Conservation (phyloP, 2,329 filamentous ascomycete species). For the Penicillium sp. region DNA sequence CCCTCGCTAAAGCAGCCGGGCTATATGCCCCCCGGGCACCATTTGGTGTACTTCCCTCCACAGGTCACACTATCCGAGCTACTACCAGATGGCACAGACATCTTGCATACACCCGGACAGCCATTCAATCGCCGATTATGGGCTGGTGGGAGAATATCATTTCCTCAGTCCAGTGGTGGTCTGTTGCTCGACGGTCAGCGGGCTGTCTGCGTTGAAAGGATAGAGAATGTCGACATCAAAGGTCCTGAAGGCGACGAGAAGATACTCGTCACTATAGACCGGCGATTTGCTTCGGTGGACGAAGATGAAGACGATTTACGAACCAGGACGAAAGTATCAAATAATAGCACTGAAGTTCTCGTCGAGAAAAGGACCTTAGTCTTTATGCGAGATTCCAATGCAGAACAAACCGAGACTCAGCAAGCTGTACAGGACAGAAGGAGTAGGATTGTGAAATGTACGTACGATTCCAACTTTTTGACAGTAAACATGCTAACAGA, state of each 20-base stretch:
- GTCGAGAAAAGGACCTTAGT: conserved; percentile 60
- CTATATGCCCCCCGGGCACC: conserved; percentile 56
- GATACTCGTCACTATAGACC: conserved; percentile 59
- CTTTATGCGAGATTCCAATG: conserved; percentile 55
- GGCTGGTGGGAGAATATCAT: conserved; percentile 72
- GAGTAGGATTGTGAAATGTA: conserved; percentile 34
- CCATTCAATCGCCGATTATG: conserved; percentile 78
- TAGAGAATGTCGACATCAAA: conserved; percentile 47
- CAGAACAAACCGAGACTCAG: conserved; percentile 26
- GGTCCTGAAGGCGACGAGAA: conserved; percentile 52
- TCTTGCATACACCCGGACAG: conserved; percentile 67
- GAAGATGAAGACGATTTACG: conserved; percentile 32
- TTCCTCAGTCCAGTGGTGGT: conserved; percentile 30
- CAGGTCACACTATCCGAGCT: conserved; percentile 59
- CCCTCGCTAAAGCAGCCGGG: conserved; percentile 29
- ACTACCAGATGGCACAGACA: conserved; percentile 79
- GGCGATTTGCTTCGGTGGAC: conserved; percentile 43
- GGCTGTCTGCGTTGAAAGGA: conserved; percentile 45
- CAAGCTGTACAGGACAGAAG: conserved; percentile 21
- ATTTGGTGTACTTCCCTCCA: conserved; percentile 83
- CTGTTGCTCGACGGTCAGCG: conserved; percentile 32
- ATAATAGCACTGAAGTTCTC: conserved; percentile 42
- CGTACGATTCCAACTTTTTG: conserved; percentile 17
- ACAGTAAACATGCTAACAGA: conserved; percentile 19
- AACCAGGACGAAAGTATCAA: conserved; percentile 43